Evolutionary conservation across 257 asterid species (phyloP).

Genomic region (Rhazya stricta): DNA sequence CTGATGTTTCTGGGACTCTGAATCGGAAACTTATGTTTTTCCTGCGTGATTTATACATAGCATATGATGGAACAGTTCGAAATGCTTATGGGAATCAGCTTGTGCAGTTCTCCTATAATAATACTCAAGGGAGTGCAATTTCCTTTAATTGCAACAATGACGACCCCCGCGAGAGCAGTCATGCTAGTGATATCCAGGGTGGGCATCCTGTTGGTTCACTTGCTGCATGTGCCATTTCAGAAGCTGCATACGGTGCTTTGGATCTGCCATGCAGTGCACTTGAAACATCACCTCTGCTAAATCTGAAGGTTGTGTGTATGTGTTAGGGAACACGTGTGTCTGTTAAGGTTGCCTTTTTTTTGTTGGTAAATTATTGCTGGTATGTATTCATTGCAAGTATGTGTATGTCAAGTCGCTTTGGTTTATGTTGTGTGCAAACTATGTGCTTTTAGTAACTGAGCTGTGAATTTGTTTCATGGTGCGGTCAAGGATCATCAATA

Average conservation of each 20-base stretch:
- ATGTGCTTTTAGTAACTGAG: background rate
- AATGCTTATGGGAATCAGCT: constrained; percentile 70
- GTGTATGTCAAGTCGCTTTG: no score
- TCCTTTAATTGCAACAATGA: constrained; percentile 19
- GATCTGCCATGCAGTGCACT: constrained; percentile 91
- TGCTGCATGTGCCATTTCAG: constrained; percentile 95
- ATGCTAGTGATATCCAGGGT: constrained; percentile 25
- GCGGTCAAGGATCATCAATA: background rate
- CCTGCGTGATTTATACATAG: constrained; percentile 68
- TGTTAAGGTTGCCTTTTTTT: background rate
- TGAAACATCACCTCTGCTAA: constrained; percentile 79
- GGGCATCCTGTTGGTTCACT: constrained; percentile 91
- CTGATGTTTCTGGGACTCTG: constrained; percentile 86
- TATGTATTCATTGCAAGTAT: background rate
- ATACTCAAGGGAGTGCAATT: constrained; percentile 18
- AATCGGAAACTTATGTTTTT: constrained; percentile 69
- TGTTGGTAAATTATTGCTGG: background rate
- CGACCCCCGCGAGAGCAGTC: constrained; percentile 8
- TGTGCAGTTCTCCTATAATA: constrained; percentile 58
- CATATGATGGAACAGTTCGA: constrained; percentile 92
- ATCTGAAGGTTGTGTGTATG: constrained; percentile 57
- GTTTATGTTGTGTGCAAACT: background rate
- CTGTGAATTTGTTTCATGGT: background rate
- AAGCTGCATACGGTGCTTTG: constrained; percentile 94
- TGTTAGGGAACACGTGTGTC: background rate